Base-by-base conservation (phyloP, 2,329 filamentous ascomycete genomes). In the Alternaria viburni region DNA sequence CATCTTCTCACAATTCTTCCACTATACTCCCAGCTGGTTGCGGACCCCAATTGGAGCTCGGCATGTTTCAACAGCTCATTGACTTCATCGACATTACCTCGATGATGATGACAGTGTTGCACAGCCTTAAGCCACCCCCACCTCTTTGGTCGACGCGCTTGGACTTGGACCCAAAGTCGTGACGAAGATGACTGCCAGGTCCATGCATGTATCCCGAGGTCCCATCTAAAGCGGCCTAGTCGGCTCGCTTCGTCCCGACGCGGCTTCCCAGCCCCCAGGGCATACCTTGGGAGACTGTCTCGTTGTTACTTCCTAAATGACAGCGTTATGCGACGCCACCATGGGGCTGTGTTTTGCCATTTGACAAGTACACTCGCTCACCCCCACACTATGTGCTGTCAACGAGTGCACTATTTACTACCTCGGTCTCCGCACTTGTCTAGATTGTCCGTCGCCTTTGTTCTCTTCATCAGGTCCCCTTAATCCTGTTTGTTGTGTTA, bases 171-270 rank as follows among this genome's bases (percentile, higher is more conserved):
- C n/a, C 9, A 7, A 30, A 62, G 60, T 62, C 49, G 56, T 62
- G 60, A 62, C 60, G 60, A 54, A 54, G 44, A 36, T 21, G 60
- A 62, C 56, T 54, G 15, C 23, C 23, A 43, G 6, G 28, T 45
- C 49, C 56, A 59, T 62, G 60, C 50, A 47, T 41, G 36, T 15
- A 46, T 23, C 19, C 21, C 36, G 36, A 11, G 36, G 36, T 17
- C 0, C 36, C 19, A 44, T 56, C 23, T 5, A 25, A 62, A 49
- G 17, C 9, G 11, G 30, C 23, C n/a, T 59, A 62, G 60, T 19
- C 21, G n/a, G 9, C 49, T 62, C 60, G 60, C 60, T 59, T 62
- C 60, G 50, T 54, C 50, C 60, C 60, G 60, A 43, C 44, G 41
- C 28, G 36, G 17, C 26, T 28, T 36, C 41, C 26, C 49, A 52